Evolutionary conservation across 306 rosid genomes (phyloP), one percentile per base, ranked within the genome.

Genomic region (Coriaria nepalensis): DNA sequence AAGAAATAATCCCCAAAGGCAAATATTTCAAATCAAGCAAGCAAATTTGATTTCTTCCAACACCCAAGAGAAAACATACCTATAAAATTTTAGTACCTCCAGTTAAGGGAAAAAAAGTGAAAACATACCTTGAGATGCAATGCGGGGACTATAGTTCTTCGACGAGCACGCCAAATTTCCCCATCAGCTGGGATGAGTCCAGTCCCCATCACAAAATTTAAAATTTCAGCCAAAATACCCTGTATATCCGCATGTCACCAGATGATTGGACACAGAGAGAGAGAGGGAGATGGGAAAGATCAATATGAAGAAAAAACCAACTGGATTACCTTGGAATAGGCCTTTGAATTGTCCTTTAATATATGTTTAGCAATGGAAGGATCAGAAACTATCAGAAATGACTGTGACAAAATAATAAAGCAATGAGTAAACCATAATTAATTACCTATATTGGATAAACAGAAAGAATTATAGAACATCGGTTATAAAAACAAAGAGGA

Each of bases 181-280:
- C 98, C 98, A 45, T 90, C 98, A 53, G 98, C 98, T 32, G 98
- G 98, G 70, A 90, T 90, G 47, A 90, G 95, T 47, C 98, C 98
- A 57, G 71, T 90, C 46, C 98, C 98, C 98, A 90, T 90, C 47
- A 90, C 98, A 62, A 90, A 90, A 6, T 90, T 87, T 6, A 90
- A 73, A 57, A 90, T 90, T 78, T 90, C 98, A 51, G 98, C 98
- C 80, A 90, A 72, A 65, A 90, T 84, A 38, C 98, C 98, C 98
- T 90, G 87, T 59, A 59, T 45, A 43, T 52, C 43, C 43, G 72
- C 49, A 60, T 42, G 54, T 45, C 47, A 45, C 42, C 45, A 50
- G 37, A 29, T 43, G 37, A 40, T 45, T 13, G 36, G 62, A 47
- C 36, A 41, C 40, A 47, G n/a, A 9, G 34, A 45, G 32, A 40